Conservation (phyloP, 805 yeast genomes). For the Kuraishia cidri region DNA sequence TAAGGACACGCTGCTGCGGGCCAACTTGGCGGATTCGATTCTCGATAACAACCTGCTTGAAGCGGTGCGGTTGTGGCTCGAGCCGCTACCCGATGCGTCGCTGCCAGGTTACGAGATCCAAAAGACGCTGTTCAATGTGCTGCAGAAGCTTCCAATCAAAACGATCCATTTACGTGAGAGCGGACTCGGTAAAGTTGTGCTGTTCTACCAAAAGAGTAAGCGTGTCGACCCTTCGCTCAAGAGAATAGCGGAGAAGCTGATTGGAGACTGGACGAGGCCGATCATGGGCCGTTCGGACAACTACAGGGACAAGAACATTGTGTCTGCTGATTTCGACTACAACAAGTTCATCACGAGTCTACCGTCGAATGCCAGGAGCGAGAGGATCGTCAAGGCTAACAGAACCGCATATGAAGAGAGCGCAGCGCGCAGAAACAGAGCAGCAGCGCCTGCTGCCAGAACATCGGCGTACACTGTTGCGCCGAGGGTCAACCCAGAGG, state of each 20-base stretch:
- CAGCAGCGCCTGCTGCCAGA: slow-evolving; percentile 91
- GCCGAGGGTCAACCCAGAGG: slow-evolving; percentile 60
- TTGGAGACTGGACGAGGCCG: slow-evolving; percentile 98
- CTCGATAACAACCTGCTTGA: slow-evolving; percentile 90
- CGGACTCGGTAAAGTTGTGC: slow-evolving; percentile 87
- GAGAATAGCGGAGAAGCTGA: slow-evolving; percentile 80
- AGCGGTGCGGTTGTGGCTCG: slow-evolving; percentile 93
- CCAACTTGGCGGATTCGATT: slow-evolving; percentile 83
- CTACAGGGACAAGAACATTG: slow-evolving; percentile 78
- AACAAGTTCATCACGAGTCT: slow-evolving; percentile 37
- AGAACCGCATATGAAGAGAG: slow-evolving; percentile 77
- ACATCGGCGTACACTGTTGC: slow-evolving; percentile 87
- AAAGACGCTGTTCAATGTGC: slow-evolving; percentile 69
- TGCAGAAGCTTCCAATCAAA: slow-evolving; percentile 79
- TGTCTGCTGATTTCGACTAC: slow-evolving; percentile 60
- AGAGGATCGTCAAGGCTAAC: slow-evolving; percentile 19
- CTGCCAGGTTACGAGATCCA: slow-evolving; percentile 97
- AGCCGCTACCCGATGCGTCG: slow-evolving; percentile 96
- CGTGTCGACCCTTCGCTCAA: slow-evolving; percentile 83
- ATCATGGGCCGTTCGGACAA: slow-evolving; percentile 93
- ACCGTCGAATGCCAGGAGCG: slow-evolving; percentile 19
- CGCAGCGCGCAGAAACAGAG: slow-evolving; percentile 87
- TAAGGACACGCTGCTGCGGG: slow-evolving; percentile 63
- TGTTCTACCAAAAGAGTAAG: slow-evolving; percentile 87
- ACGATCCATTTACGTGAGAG: slow-evolving; percentile 92